These are phyloP conservation scores for Arthrobotrys musiformis DNA, from an alignment of 2,329 filamentous ascomycete species.

Conservation along the genomic window DNA sequence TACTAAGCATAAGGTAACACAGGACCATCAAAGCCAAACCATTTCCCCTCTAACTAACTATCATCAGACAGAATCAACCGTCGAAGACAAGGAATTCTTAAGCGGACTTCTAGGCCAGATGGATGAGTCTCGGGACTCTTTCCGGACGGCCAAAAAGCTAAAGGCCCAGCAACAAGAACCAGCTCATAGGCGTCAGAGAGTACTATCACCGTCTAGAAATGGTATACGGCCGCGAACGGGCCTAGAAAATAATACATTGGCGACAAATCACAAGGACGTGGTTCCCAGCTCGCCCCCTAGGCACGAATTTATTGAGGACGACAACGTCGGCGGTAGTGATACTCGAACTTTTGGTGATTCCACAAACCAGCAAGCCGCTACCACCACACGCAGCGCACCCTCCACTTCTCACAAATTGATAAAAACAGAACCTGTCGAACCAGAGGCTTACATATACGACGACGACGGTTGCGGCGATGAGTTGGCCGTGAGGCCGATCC, in stretches of 20 bases:
- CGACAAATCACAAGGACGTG: slow-evolving; percentile 57
- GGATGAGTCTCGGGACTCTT: slow-evolving; percentile 66
- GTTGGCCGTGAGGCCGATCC: slow-evolving; percentile 63
- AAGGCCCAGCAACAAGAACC: slow-evolving; percentile 25
- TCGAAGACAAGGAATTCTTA: slow-evolving; percentile 90
- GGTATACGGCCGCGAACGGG: background rate
- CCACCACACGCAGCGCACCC: background rate
- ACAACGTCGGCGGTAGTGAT: background rate
- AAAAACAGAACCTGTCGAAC: slow-evolving; percentile 63
- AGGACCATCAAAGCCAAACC: background rate
- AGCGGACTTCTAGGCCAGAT: slow-evolving; percentile 85
- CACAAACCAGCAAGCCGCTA: background rate
- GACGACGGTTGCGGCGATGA: slow-evolving; percentile 68
- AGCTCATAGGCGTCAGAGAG: slow-evolving; percentile 16
- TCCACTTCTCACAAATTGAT: slow-evolving; percentile 67
- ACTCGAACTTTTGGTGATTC: background rate
- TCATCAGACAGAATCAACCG: slow-evolving; percentile 66
- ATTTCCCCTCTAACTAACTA: background rate
- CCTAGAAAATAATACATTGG: background rate
- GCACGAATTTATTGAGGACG: background rate
- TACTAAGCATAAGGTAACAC: slow-evolving; percentile 80
- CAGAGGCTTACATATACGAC: slow-evolving; percentile 69
- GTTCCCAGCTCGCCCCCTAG: slow-evolving; percentile 58
- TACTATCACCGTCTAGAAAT: slow-evolving; percentile 17
- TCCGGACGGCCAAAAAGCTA: slow-evolving; percentile 44